A percentile compares a stretch with the other conserved stretches of the same genome.
Evolutionary conservation across 2,329 filamentous ascomycete species (phyloP).

Genomic region (Cladosporium oxysporum): DNA sequence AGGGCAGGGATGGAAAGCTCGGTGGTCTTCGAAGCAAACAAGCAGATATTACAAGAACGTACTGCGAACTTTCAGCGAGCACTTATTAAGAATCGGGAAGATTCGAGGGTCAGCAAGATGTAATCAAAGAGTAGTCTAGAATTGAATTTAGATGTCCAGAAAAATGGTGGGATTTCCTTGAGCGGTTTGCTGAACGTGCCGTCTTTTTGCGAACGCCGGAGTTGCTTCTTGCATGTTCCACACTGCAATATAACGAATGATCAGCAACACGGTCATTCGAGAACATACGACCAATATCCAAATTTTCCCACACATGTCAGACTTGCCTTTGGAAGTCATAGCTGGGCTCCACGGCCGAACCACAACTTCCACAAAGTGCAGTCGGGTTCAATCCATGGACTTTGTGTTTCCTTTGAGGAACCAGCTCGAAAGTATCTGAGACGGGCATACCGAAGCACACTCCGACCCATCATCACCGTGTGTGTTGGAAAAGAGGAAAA

Average conservation of each 20-base stretch:
- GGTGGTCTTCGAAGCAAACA: not conserved
- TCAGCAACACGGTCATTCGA: not conserved
- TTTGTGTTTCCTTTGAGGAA: not conserved
- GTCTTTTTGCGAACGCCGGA: not conserved
- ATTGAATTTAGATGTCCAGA: not conserved
- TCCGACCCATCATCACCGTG: conserved; percentile 18
- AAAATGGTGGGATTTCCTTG: not conserved
- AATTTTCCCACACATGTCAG: not conserved
- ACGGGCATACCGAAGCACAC: conserved; percentile 8
- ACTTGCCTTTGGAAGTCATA: conserved; percentile 19
- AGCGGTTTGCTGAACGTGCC: not conserved
- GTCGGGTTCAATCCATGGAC: not conserved
- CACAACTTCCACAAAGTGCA: conserved; percentile 5
- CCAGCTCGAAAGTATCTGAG: conserved; percentile 22
- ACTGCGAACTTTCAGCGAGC: not conserved
- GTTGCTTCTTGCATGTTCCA: not conserved
- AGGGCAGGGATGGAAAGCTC: not conserved
- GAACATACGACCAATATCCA: not conserved
- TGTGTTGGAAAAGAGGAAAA: not conserved
- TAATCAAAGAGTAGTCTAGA: not conserved
- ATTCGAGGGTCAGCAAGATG: not conserved
- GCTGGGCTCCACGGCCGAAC: conserved; percentile 12
- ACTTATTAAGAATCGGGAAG: not conserved
- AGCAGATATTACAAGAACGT: not conserved
- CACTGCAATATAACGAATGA: not conserved